These are phyloP conservation scores for Setaria viridis DNA, from an alignment of 202 grass and related monocot species.

Conservation along the genomic window DNA sequence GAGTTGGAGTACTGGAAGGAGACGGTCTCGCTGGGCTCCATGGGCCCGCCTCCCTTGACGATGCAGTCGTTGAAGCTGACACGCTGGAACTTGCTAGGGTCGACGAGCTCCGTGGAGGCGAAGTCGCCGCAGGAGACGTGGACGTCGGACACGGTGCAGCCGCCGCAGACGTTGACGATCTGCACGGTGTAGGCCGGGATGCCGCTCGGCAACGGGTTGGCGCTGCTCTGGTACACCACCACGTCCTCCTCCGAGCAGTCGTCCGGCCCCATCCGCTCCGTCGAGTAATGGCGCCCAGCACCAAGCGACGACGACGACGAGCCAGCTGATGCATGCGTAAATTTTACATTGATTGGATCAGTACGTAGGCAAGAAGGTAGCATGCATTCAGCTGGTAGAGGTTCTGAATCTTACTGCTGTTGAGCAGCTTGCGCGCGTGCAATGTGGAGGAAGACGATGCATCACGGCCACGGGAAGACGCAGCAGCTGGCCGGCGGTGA, in stretches of 20 bases:
- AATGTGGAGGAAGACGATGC: background rate
- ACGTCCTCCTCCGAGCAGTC: constrained; percentile 34
- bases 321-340: background rate
- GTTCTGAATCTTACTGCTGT: background rate
- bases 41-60: background rate
- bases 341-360: background rate
- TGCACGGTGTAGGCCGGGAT: constrained; percentile 33
- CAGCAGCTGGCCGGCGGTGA: background rate
- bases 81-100: constrained; percentile 36
- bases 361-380: background rate
- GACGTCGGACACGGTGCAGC: constrained; percentile 29
- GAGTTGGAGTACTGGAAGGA: constrained; percentile 45
- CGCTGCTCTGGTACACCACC: constrained; percentile 33
- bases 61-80: constrained; percentile 36
- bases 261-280: constrained; percentile 16
- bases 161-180: constrained; percentile 28
- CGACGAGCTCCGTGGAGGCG: constrained; percentile 42
- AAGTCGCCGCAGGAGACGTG: constrained; percentile 40
- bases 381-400: background rate
- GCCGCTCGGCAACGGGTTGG: constrained; percentile 38
- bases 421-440: constrained; percentile 25
- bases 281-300: background rate
- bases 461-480: background rate
- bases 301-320: background rate
- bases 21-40: constrained; percentile 29